These are phyloP conservation scores for Claviceps pusilla DNA, from an alignment of 2,329 filamentous ascomycete species.

Conservation along the genomic window DNA sequence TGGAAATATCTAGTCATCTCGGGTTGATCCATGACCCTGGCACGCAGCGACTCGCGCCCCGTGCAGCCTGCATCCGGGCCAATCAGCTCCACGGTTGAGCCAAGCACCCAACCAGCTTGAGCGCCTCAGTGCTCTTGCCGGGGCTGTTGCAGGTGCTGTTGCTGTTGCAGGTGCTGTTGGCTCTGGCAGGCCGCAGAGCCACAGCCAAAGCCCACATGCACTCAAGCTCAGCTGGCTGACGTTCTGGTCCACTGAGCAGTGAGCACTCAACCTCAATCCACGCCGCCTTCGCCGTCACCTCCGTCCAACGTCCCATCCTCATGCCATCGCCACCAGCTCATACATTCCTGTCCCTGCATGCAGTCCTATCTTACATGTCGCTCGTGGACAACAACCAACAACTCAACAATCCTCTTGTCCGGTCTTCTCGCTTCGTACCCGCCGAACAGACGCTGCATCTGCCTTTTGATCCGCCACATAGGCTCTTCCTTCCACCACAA, in stretches of 20 bases:
- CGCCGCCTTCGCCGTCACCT: background rate
- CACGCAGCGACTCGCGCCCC: background rate
- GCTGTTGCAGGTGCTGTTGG: background rate
- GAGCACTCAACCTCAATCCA: background rate
- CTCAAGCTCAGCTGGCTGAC: too few species aligned
- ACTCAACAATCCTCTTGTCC: slow-evolving; percentile 1
- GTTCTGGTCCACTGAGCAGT: background rate
- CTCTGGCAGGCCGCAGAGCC: background rate
- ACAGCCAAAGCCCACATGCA: too few species aligned
- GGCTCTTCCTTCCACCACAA: background rate
- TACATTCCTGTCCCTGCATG: slow-evolving; percentile 1
- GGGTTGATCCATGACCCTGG: too few species aligned
- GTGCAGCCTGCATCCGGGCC: background rate
- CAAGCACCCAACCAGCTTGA: background rate
- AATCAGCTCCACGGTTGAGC: background rate
- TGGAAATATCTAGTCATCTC: too few species aligned
- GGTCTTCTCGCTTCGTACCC: background rate
- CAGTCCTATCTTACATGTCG: background rate
- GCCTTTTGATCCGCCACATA: background rate
- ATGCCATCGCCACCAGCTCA: background rate
- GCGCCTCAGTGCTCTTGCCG: too few species aligned
- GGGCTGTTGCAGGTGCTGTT: background rate
- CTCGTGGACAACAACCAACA: background rate
- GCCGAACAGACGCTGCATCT: background rate
- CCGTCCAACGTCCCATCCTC: background rate